Percentiles rank a stretch among this genome's conserved stretches.
Conservation (phyloP, 768 basidiomycete genomes). For the Lentinula aciculospora region DNA sequence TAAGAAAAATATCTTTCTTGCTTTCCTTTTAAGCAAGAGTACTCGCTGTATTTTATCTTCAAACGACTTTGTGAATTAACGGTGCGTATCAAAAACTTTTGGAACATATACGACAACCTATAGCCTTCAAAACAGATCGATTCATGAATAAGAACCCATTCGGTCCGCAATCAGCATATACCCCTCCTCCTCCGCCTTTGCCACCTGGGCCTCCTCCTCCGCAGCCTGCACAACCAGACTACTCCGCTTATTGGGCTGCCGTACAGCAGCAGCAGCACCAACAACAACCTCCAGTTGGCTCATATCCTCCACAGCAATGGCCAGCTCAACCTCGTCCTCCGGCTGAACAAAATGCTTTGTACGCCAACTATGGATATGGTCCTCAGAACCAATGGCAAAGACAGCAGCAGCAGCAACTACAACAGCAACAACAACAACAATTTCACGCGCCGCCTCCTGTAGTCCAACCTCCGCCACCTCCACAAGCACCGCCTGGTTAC, state of each 20-base stretch:
- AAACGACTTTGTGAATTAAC: not conserved
- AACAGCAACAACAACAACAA: constrained; percentile 41
- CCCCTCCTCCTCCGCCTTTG: constrained; percentile 66
- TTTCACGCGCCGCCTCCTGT: constrained; percentile 48
- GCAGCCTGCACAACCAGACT: constrained; percentile 64
- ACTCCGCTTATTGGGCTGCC: constrained; percentile 72
- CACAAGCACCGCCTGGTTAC: constrained; percentile 57
- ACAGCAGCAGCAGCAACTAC: constrained; percentile 50
- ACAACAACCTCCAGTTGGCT: constrained; percentile 24
- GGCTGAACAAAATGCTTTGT: constrained; percentile 77
- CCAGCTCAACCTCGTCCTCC: constrained; percentile 61
- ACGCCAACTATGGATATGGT: constrained; percentile 91
- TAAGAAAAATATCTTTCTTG: not conserved
- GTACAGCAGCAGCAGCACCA: constrained; percentile 41
- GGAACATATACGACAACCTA: not conserved
- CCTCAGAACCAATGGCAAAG: constrained; percentile 61
- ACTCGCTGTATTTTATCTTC: not conserved
- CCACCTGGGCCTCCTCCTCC: constrained; percentile 78
- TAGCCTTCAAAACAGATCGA: not conserved
- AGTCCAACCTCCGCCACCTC: constrained; percentile 48
- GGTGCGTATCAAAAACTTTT: not conserved
- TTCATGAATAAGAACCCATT: constrained; percentile 85
- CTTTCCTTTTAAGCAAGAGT: not conserved
- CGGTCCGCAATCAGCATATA: constrained; percentile 61
- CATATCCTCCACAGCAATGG: constrained; percentile 60